phyloP scores from a whole-genome alignment of 169 alveolate genomes.

The Eimeria tenella region DNA sequence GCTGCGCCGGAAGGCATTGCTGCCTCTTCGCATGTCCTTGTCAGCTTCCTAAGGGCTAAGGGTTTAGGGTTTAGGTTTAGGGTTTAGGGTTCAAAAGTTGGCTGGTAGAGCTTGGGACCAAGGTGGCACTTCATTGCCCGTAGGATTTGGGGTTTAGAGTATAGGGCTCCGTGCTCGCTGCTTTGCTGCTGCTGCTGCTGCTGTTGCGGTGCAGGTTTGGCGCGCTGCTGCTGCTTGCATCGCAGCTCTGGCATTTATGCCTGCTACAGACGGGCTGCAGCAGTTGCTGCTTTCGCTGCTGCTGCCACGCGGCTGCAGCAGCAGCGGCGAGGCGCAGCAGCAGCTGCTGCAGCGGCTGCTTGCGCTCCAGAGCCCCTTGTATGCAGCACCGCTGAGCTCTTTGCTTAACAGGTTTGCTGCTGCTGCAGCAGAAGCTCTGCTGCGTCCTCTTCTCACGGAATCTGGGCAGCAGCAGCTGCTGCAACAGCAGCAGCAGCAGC shows the following conservation, averaged over 20 bases:
- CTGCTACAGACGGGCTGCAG: slow-evolving; percentile 19
- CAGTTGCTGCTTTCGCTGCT: slow-evolving; percentile 69
- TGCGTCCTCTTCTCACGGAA: slow-evolving; percentile 43
- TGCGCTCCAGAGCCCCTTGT: slow-evolving; percentile 22
- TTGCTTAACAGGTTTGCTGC: slow-evolving; percentile 21
- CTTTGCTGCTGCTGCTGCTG: background rate
- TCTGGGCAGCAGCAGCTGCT: slow-evolving; percentile 39
- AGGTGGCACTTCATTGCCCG: background rate
- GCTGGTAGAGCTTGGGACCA: background rate
- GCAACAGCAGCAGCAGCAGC: slow-evolving; percentile 43
- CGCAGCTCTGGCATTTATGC: slow-evolving; percentile 38
- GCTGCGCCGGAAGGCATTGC: slow-evolving; percentile 60
- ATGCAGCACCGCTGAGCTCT: slow-evolving; percentile 33
- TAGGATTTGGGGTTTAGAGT: background rate
- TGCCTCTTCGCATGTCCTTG: slow-evolving; percentile 26
- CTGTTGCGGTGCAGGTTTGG: slow-evolving; percentile 53
- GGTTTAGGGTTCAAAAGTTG: background rate
- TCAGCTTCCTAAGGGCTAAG: background rate
- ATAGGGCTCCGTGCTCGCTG: background rate
- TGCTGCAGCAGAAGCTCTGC: slow-evolving; percentile 39
- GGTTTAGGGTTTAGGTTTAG: slow-evolving; percentile 15
- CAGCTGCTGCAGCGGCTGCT: slow-evolving; percentile 71
- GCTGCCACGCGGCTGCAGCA: slow-evolving; percentile 18
- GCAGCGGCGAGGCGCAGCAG: slow-evolving; percentile 49
- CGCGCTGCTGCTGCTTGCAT: slow-evolving; percentile 50